Evolutionary conservation across 768 basidiomycete species (phyloP).

Genomic region (Sarcodon aspratus): DNA sequence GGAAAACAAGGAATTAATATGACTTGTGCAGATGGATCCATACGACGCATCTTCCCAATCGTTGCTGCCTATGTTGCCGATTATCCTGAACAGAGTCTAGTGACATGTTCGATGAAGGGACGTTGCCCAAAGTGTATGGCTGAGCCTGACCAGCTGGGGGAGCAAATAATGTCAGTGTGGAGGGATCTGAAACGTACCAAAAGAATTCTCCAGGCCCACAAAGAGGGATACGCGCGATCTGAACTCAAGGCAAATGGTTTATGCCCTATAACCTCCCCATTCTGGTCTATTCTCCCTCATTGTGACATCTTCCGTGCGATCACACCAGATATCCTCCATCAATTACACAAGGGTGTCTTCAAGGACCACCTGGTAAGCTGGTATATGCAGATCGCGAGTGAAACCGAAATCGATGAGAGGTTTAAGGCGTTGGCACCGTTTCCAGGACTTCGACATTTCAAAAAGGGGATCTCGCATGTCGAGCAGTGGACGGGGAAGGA

Average conservation of each 20-base stretch:
- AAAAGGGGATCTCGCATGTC: conserved; percentile 21
- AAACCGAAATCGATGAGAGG: conserved; percentile 22
- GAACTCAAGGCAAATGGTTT: conserved; percentile 8
- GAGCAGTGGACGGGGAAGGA: conserved; percentile 19
- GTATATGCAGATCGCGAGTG: conserved; percentile 13
- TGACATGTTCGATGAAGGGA: conserved; percentile 6
- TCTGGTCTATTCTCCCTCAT: conserved; percentile 8
- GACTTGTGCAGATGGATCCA: conserved; percentile 17
- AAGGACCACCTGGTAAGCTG: conserved; percentile 21
- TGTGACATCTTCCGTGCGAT: no score
- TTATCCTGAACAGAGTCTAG: conserved; percentile 11
- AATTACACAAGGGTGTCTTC: conserved; percentile 15
- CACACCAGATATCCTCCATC: conserved; percentile 11
- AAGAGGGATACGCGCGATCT: conserved; percentile 3
- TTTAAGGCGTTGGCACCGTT: conserved; percentile 17
- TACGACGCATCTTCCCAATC: conserved; percentile 24
- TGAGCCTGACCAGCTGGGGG: no score
- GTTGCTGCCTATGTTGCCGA: conserved; percentile 11
- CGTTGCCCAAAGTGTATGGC: conserved; percentile 6
- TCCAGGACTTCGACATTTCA: conserved; percentile 19
- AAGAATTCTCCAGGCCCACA: neutral
- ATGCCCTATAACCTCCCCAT: conserved; percentile 10
- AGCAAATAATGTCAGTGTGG: no score
- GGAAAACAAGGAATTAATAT: conserved; percentile 20
- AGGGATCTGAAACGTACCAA: neutral